These are phyloP conservation scores for Perkinsela sp. DNA, from an alignment of 208 protist species.

Conservation along the genomic window DNA sequence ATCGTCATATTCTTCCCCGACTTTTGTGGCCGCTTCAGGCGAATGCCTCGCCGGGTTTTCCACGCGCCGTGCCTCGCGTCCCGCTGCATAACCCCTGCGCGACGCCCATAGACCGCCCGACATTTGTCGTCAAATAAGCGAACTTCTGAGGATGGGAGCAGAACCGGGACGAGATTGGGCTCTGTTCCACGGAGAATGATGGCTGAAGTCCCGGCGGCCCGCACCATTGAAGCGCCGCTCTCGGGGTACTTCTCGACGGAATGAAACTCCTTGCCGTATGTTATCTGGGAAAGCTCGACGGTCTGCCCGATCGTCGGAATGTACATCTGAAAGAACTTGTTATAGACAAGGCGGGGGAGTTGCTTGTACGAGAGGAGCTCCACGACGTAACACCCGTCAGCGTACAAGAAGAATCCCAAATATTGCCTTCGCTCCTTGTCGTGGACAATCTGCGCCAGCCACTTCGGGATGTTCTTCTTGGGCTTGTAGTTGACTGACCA, in stretches of 20 bases:
- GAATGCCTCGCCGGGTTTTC: constrained; percentile 33
- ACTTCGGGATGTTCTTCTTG: constrained; percentile 58
- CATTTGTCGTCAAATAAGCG: constrained; percentile 52
- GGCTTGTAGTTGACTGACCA: constrained; percentile 59
- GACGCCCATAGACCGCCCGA: constrained; percentile 49
- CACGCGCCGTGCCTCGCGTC: constrained; percentile 37
- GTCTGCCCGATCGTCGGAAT: constrained; percentile 62
- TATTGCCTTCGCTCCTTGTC: constrained; percentile 35
- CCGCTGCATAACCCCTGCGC: constrained; percentile 58
- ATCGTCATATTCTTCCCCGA: constrained; percentile 56
- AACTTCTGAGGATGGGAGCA: constrained; percentile 64
- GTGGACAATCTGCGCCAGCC: constrained; percentile 52
- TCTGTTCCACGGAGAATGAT: constrained; percentile 50
- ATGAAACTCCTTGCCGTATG: constrained; percentile 61
- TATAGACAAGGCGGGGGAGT: constrained; percentile 56
- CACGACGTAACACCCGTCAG: constrained; percentile 57
- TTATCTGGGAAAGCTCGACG: constrained; percentile 44
- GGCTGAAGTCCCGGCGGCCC: constrained; percentile 40
- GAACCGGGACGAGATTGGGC: constrained; percentile 45
- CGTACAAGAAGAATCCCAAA: constrained; percentile 63
- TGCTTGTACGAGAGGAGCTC: constrained; percentile 69
- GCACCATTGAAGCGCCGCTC: constrained; percentile 40
- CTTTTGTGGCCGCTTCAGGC: constrained; percentile 40
- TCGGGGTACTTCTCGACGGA: constrained; percentile 66
- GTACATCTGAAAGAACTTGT: constrained; percentile 44